Base-by-base conservation (phyloP, 805 yeast species). In the Starmerella cellae region DNA sequence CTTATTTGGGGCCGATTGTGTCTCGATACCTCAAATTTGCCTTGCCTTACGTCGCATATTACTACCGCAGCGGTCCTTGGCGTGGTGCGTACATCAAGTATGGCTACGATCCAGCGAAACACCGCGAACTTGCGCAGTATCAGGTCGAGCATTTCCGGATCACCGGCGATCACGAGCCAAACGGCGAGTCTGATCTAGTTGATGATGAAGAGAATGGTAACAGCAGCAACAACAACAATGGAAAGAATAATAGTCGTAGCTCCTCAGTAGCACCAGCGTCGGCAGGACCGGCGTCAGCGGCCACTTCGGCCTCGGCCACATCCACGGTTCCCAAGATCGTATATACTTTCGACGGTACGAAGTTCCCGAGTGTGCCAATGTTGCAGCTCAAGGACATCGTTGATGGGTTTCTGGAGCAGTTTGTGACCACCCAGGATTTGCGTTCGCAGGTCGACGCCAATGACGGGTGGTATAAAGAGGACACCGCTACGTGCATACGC, bases 21-120 rank as follows among this genome's bases (percentile, higher is more conserved):
- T 39, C 58, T 16, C 54, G 55, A n/a, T 47, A 50, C 13, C 49
- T 88, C 35, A 77, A 80, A 52, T 77, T 72, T 48, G 93, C 95
- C 0, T 59, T 91, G 38, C 94, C 97, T 0, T 79, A 82, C 57
- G 80, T 84, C 0, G 71, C 95, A 0, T 91, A 76, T 57, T 71
- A 83, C 33, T 81, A 77, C 57, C 75, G 80, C 29, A 81, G 80
- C 55, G 98, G 98, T 0, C 98, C 97, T 0, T 91, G 95, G 94
- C 70, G 97, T 53, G 84, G 83, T 46, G 74, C 91, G 10, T 84
- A 79, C 57, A 76, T 85, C 35, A 71, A 66, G 50, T 75, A 77
- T 51, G 96, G 95, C 1, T 67, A 77, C 31, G 82, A 88, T 60
- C 96, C 97, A 0, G 64, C 72, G 33, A 52, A 60, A 2, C 75